Evolutionary conservation across 306 rosid genomes (phyloP).

Genomic region (Datisca glomerata): DNA sequence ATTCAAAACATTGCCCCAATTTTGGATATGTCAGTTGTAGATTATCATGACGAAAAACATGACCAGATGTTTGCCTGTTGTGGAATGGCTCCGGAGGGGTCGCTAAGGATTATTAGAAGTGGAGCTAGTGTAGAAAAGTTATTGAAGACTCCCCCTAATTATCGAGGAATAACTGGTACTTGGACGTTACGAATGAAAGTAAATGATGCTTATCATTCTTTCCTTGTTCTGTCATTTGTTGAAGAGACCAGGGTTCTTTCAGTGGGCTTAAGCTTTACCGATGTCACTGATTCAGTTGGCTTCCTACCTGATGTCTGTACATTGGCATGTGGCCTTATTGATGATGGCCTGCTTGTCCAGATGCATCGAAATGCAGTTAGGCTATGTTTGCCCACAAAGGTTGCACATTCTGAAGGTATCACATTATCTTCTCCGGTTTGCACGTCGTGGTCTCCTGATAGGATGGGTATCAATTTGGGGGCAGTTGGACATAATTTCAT

Average conservation of each 20-base stretch:
- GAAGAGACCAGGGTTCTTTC: constrained; percentile 92
- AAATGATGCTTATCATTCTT: constrained; percentile 60
- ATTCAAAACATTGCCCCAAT: constrained; percentile 85
- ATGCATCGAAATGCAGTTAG: constrained; percentile 67
- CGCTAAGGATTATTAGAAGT: constrained; percentile 74
- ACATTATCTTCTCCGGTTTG: constrained; percentile 60
- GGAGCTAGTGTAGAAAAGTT: constrained; percentile 79
- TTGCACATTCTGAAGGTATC: constrained; percentile 70
- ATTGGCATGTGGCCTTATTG: constrained; percentile 76
- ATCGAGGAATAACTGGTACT: constrained; percentile 81
- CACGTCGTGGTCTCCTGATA: constrained; percentile 67
- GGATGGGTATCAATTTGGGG: constrained; percentile 72
- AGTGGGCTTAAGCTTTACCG: constrained; percentile 89
- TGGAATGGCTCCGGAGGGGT: constrained; percentile 90
- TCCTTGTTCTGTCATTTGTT: constrained; percentile 82
- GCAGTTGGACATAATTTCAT: constrained; percentile 81
- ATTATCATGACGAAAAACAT: constrained; percentile 78
- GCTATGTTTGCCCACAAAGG: constrained; percentile 79
- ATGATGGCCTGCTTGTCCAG: constrained; percentile 74
- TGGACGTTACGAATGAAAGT: constrained; percentile 82
- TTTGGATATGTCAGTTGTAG: constrained; percentile 72
- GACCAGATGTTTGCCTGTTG: constrained; percentile 93
- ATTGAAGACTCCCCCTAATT: constrained; percentile 61
- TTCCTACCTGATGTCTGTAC: constrained; percentile 80
- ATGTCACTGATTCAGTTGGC: constrained; percentile 93